Base-by-base conservation (phyloP, 768 basidiomycete genomes). In the Russula dissimulans region DNA sequence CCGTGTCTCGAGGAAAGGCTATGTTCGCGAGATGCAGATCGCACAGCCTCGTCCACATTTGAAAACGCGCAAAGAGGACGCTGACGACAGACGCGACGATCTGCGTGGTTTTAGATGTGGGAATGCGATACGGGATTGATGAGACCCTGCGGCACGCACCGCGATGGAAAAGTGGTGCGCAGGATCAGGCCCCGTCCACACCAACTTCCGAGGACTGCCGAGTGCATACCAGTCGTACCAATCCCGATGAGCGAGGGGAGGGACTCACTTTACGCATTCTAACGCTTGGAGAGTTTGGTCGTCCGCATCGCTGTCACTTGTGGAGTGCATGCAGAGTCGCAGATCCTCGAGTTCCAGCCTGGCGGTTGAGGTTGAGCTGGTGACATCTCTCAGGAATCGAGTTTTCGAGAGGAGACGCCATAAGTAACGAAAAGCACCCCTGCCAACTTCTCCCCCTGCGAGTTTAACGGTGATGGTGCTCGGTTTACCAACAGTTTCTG, bases 161-260 rank as follows among this genome's bases (percentile, higher is more conserved):
- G 82, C 81, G n/a, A 73, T 81, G 1, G 82, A 82, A 65, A 83
- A 81, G 64, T 84, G 80, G 59, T 85, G 82, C 12, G 77, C 78
- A 29, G 82, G 82, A 65, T 83, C 82, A 4, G 81, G 82, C 3
- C 82, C 80, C n/a, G 72, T 78, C 84, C 84, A 85, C 22, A 70
- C 70, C 64, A 84, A 83, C 22, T 63, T 67, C 47, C 69, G 71
- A 38, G 81, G 81, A 54, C 81, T 81, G 59, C 17, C 34, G 57
- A 10, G 43, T 38, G 14, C 42, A 49, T 42, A 34, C 29, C 36
- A 61, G 39, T 18, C 4, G 22, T 52, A 18, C 9, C 41, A 45
- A 38, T 12, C 60, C 43, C 11, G 46, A 31, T 8, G 32, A 32
- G 26, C 41, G 18, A 64, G 4, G 9, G 10, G 18, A 64, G 4